A percentile compares a stretch with the other conserved stretches of the same genome.
phyloP scores from a whole-genome alignment of 208 protist species.

The Trypanosoma lewisi region DNA sequence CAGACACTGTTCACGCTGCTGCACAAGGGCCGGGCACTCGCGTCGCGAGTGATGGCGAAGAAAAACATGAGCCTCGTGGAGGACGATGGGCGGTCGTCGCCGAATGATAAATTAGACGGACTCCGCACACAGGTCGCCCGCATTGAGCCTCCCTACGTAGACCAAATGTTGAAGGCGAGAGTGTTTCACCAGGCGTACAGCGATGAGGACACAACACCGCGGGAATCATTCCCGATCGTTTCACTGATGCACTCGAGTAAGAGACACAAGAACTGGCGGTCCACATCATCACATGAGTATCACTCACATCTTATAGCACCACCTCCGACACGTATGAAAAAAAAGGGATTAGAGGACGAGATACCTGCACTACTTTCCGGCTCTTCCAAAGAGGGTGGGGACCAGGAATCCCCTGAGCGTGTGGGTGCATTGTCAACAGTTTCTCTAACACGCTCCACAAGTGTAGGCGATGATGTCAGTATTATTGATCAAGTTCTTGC shows the following conservation, averaged over 20 bases:
- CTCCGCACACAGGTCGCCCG: conserved; percentile 8
- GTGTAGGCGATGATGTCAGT: conserved; percentile 18
- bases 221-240: conserved; percentile 6
- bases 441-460: conserved; percentile 16
- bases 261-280: neutral
- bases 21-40: conserved; percentile 27
- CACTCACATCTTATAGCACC: conserved; percentile 12
- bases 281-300: neutral
- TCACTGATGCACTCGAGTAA: no score
- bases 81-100: neutral
- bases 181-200: conserved; percentile 6
- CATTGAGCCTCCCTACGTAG: conserved; percentile 24
- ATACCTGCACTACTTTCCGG: neutral
- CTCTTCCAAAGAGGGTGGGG: no score
- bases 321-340: neutral
- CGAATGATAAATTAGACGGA: neutral
- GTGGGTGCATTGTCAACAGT: neutral
- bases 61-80: neutral
- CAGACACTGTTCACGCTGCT: conserved; percentile 51
- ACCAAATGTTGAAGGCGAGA: conserved; percentile 22
- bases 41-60: neutral
- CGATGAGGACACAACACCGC: conserved; percentile 2
- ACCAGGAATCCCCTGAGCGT: neutral
- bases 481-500: conserved; percentile 26
- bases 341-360: neutral